phyloP scores from a whole-genome alignment of 2,329 filamentous ascomycete genomes.

The Diplodia mutila region DNA sequence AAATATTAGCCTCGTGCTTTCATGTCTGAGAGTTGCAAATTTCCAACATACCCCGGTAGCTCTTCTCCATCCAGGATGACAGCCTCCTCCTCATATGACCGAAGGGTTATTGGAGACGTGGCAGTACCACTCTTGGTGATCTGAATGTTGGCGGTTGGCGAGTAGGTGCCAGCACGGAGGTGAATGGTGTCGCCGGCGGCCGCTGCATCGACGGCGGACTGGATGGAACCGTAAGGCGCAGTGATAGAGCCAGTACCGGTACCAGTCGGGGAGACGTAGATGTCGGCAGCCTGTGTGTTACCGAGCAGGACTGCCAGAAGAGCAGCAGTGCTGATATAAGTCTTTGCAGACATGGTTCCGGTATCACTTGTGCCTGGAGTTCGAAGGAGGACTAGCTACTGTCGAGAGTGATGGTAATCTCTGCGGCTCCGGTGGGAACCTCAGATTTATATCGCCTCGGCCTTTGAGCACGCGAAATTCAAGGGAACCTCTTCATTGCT shows the following conservation, averaged over 20 bases:
- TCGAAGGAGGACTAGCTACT: neutral
- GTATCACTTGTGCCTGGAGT: neutral
- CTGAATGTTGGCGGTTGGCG: conserved; percentile 53
- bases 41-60: conserved; percentile 28
- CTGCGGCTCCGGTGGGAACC: neutral
- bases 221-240: conserved; percentile 52
- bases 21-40: neutral
- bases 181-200: conserved; percentile 53
- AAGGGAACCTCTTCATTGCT: neutral
- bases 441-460: neutral
- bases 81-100: conserved; percentile 49
- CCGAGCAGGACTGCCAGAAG: neutral
- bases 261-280: conserved; percentile 54
- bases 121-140: conserved; percentile 50
- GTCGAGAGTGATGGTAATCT: neutral
- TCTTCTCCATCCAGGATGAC: conserved; percentile 54
- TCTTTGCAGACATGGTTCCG: neutral
- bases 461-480: neutral
- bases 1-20: too few species aligned
- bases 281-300: conserved; percentile 34
- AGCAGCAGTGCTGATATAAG: neutral
- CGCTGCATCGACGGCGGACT: conserved; percentile 51
- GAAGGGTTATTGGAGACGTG: conserved; percentile 48
- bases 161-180: conserved; percentile 51
- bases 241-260: conserved; percentile 46